Conservation (phyloP, 176 grass and related monocot species). For the Rhynchospora breviuscula region DNA sequence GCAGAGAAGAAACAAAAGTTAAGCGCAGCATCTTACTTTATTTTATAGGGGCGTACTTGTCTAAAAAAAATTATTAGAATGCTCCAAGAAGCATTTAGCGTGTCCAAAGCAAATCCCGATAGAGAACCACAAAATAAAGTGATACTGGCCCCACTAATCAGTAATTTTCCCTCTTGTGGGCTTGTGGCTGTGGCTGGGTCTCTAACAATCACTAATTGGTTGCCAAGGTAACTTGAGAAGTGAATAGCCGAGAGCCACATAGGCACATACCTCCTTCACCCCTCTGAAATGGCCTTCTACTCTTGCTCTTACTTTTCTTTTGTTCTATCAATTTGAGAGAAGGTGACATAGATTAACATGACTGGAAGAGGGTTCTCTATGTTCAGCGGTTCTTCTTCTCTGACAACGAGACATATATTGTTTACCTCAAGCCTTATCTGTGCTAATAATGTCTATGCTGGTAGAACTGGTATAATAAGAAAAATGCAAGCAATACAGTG, state of each 20-base stretch:
- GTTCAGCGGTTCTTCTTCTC: neutral
- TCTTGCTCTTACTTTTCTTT: neutral
- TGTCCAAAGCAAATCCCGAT: too few relatives aligned
- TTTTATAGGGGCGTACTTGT: too few relatives aligned
- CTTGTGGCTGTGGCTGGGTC: neutral
- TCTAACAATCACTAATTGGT: neutral
- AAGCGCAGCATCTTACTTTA: too few relatives aligned
- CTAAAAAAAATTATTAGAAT: too few relatives aligned
- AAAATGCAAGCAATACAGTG: neutral
- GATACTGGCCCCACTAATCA: neutral
- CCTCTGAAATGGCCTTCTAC: neutral
- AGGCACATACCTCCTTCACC: neutral
- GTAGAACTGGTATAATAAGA: neutral
- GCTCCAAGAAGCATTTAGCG: too few relatives aligned
- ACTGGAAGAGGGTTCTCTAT: neutral
- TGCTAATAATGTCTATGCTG: neutral
- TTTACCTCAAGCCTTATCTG: conserved; percentile 15
- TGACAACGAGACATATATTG: neutral
- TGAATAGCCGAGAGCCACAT: conserved; percentile 5
- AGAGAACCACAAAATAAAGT: too few relatives aligned
- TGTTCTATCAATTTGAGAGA: neutral
- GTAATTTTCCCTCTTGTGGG: neutral
- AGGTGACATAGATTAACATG: neutral
- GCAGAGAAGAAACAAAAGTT: too few relatives aligned
- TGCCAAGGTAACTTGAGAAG: neutral